Evolutionary conservation across 73 alveolate species (phyloP).

Genomic region (Durusdinium trenchii): DNA sequence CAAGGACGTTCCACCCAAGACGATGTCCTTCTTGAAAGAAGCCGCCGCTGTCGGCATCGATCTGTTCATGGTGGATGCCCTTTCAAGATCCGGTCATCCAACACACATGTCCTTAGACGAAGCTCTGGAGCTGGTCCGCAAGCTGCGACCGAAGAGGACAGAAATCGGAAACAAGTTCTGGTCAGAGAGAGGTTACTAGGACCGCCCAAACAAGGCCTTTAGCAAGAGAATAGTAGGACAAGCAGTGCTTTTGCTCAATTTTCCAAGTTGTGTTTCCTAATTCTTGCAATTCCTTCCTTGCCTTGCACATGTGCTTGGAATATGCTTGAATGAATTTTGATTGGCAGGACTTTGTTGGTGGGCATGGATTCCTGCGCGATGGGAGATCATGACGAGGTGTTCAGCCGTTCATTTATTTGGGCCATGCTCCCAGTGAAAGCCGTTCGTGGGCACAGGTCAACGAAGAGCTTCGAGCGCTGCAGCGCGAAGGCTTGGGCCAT

Average conservation of each 20-base stretch:
- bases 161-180: too few relatives aligned
- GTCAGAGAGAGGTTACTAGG: too few relatives aligned
- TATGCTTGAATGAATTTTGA: not conserved
- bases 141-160: conserved; percentile 46
- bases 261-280: not conserved
- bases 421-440: not conserved
- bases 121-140: conserved; percentile 45
- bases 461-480: conserved; percentile 35
- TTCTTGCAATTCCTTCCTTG: not conserved
- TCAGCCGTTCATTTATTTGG: not conserved
- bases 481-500: conserved; percentile 2
- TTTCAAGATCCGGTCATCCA: conserved; percentile 9
- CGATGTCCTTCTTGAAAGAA: conserved; percentile 41
- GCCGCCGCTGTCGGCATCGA: conserved; percentile 44
- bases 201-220: too few relatives aligned
- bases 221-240: too few relatives aligned
- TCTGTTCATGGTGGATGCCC: conserved; percentile 59
- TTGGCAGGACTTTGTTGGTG: conserved; percentile 26
- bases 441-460: not conserved
- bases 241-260: too few relatives aligned
- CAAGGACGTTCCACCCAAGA: conserved; percentile 55
- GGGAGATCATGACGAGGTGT: conserved; percentile 71
- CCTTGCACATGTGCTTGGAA: not conserved
- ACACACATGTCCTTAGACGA: conserved; percentile 74
- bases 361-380: conserved; percentile 85